These are phyloP conservation scores for Citrullus colocynthis DNA, from an alignment of 306 rosid genomes.

Conservation along the genomic window DNA sequence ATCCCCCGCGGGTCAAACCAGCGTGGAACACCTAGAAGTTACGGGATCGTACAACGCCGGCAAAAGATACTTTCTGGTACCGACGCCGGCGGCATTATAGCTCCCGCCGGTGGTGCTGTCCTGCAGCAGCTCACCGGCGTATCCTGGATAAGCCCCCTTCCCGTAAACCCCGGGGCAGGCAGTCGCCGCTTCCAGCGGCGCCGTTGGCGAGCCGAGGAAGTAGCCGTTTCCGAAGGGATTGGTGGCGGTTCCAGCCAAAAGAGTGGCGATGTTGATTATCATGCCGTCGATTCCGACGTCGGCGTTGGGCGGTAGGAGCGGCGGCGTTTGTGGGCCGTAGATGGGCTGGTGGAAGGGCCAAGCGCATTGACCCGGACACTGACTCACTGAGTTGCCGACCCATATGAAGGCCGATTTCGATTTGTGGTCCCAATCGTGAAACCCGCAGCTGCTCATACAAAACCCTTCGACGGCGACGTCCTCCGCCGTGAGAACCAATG, in stretches of 20 bases:
- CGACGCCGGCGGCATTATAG: conserved; percentile 22
- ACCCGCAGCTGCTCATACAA: conserved; percentile 28
- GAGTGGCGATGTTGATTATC: conserved; percentile 25
- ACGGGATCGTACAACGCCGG: conserved; percentile 24
- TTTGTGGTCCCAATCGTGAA: conserved; percentile 11
- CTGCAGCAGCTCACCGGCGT: conserved; percentile 14
- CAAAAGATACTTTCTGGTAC: conserved; percentile 18
- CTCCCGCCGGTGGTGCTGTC: conserved; percentile 17
- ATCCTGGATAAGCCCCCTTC: conserved; percentile 27
- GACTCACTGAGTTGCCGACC: conserved; percentile 26
- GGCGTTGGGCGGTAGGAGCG: conserved; percentile 22
- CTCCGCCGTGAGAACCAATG: conserved; percentile 17
- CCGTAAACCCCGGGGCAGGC: conserved; percentile 23
- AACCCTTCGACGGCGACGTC: conserved; percentile 29
- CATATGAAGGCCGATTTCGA: conserved; percentile 9
- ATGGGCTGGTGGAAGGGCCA: conserved; percentile 32
- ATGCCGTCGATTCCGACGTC: conserved; percentile 31
- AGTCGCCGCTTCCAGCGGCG: conserved; percentile 18
- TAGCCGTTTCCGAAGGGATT: conserved; percentile 24
- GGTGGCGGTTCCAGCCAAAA: conserved; percentile 28
- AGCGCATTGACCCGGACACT: conserved; percentile 29
- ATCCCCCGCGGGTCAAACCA: background rate
- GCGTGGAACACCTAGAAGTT: conserved; percentile 13
- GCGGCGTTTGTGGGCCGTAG: conserved; percentile 26
- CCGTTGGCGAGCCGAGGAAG: conserved; percentile 9